Evolutionary conservation across 805 yeast genomes (phyloP).

Genomic region (Yarrowia hollandica): DNA sequence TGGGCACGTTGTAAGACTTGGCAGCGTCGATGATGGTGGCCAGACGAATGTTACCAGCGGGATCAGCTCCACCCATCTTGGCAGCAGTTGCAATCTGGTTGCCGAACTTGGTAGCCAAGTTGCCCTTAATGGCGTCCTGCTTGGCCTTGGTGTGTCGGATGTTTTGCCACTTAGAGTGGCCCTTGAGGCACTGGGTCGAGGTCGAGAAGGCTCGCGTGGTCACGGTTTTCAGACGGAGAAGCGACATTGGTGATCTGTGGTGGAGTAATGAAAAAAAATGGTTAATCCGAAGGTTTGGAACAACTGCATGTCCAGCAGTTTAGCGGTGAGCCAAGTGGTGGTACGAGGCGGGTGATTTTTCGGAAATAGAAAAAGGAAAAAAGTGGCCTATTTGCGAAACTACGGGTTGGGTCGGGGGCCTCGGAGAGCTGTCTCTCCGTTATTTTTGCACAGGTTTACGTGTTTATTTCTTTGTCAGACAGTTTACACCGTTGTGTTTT

Average conservation of each 20-base stretch:
- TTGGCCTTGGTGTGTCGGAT: constrained; percentile 93
- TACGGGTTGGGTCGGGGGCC: too few species aligned
- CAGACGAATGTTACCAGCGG: constrained; percentile 56
- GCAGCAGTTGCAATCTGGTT: constrained; percentile 74
- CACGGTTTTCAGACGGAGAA: background rate
- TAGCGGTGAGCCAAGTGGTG: constrained; percentile 3
- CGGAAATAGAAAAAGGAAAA: too few species aligned
- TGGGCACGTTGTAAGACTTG: constrained; percentile 69
- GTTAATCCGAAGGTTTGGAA: background rate
- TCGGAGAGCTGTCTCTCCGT: too few species aligned
- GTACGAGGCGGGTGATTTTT: too few species aligned
- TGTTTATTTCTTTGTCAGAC: too few species aligned
- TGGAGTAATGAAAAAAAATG: background rate
- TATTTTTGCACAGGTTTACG: too few species aligned
- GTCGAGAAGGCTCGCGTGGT: constrained; percentile 15
- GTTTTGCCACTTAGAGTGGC: constrained; percentile 95
- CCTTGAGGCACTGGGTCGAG: constrained; percentile 47
- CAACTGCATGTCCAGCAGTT: background rate
- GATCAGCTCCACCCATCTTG: constrained; percentile 65
- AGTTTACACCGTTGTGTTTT: too few species aligned
- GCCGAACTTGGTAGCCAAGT: constrained; percentile 68
- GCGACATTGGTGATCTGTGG: background rate
- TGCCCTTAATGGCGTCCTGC: constrained; percentile 77
- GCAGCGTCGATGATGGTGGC: constrained; percentile 79
- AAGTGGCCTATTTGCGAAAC: too few species aligned